Evolutionary conservation across 2,329 filamentous ascomycete genomes (phyloP).

Genomic region (Microcyclospora pomicola): DNA sequence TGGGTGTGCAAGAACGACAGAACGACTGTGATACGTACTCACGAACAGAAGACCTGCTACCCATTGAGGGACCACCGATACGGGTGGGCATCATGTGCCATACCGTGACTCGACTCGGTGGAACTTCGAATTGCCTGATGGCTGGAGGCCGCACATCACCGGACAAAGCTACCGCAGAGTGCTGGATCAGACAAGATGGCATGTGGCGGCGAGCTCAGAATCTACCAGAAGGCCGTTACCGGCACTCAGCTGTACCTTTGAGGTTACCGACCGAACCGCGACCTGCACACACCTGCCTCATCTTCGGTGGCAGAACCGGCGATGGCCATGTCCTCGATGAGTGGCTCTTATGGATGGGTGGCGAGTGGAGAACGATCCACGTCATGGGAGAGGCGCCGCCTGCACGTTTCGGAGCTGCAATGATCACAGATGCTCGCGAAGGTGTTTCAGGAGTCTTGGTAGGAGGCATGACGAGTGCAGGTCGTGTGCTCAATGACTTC

Average conservation of each 20-base stretch:
- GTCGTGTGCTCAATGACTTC: conserved; percentile 46
- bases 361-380: conserved; percentile 38
- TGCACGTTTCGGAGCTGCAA: conserved; percentile 43
- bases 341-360: conserved; percentile 32
- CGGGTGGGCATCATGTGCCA: conserved; percentile 51
- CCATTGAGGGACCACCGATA: conserved; percentile 16
- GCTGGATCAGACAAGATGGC: conserved; percentile 55
- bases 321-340: conserved; percentile 29
- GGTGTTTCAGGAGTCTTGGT: conserved; percentile 45
- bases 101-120: conserved; percentile 53
- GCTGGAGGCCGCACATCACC: conserved; percentile 71
- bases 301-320: conserved; percentile 34
- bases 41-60: conserved; percentile 11
- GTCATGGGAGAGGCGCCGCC: conserved; percentile 23
- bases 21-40: conserved; percentile 33
- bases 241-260: conserved; percentile 51
- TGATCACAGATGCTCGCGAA: conserved; percentile 30
- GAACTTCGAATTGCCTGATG: conserved; percentile 44
- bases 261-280: conserved; percentile 18
- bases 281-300: conserved; percentile 25
- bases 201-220: conserved; percentile 51
- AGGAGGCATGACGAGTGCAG: conserved; percentile 57
- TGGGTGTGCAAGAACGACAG: conserved; percentile 35
- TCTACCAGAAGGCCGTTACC: conserved; percentile 58
- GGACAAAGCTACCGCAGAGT: conserved; percentile 52